These are phyloP conservation scores for Gossypium turneri DNA, from an alignment of 345 rosid species.

Conservation along the genomic window DNA sequence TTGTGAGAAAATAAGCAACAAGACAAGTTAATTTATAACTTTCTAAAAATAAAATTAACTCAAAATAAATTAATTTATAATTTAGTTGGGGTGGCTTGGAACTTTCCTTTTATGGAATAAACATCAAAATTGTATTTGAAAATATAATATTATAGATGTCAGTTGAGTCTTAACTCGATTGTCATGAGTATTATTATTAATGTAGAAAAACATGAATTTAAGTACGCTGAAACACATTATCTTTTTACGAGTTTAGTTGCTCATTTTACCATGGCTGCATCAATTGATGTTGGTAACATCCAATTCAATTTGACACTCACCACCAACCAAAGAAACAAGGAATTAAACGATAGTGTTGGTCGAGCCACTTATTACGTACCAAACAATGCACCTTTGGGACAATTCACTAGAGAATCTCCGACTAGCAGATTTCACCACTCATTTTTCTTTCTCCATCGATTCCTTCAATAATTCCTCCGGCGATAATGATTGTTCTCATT, in stretches of 20 bases:
- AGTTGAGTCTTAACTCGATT: rapidly evolving
- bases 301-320: background rate
- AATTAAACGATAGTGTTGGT: background rate
- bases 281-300: background rate
- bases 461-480: background rate
- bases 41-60: no score
- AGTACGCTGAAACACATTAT: no score
- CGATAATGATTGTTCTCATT: background rate
- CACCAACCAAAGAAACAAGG: background rate
- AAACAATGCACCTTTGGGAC: slow-evolving; percentile 13
- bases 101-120: no score
- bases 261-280: background rate
- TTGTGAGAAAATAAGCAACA: no score
- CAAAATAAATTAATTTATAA: no score
- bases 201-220: rapidly evolving
- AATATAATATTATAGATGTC: no score
- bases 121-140: no score
- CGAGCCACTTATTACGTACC: background rate
- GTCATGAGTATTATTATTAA: no score
- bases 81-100: no score
- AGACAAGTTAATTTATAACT: no score
- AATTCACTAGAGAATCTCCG: background rate
- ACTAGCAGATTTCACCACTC: slow-evolving; percentile 31
- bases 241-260: rapidly evolving
- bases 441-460: slow-evolving; percentile 33